phyloP scores from a whole-genome alignment of 345 rosid genomes.

The Populus alba region DNA sequence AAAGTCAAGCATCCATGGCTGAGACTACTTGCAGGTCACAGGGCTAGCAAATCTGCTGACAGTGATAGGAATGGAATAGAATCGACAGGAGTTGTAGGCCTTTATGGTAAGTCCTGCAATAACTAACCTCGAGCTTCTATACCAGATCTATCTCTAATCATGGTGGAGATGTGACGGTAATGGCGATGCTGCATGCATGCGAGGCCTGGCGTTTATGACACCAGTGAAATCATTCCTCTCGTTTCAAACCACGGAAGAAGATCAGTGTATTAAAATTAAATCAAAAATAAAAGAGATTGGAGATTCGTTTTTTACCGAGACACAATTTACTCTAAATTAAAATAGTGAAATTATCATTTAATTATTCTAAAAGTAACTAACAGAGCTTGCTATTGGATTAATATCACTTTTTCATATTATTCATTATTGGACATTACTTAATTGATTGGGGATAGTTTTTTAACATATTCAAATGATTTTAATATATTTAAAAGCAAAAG shows the following conservation, averaged over 20 bases:
- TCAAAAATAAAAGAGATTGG: no score
- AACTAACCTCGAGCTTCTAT: conserved; percentile 21
- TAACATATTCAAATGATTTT: no score
- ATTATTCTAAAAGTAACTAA: no score
- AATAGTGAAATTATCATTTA: no score
- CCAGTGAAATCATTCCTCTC: not conserved
- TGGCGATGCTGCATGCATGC: not conserved
- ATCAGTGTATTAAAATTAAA: no score
- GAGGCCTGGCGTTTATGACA: not conserved
- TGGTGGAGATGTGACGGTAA: conserved; percentile 7
- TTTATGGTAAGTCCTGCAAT: conserved; percentile 4
- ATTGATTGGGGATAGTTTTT: no score
- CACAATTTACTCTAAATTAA: no score
- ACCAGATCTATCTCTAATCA: not conserved
- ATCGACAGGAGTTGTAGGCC: not conserved
- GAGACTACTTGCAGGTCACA: conserved; percentile 37
- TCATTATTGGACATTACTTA: no score
- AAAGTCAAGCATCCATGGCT: conserved; percentile 14
- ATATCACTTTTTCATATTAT: no score
- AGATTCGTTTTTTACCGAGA: no score
- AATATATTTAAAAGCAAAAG: no score
- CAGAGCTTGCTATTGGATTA: no score
- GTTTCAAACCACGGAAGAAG: not conserved
- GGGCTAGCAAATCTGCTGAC: conserved; percentile 8
- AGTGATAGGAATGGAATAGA: conserved; percentile 21